These are phyloP conservation scores for Hondaea fermentalgiana DNA, from an alignment of 108 stramenopile species.

Conservation along the genomic window DNA sequence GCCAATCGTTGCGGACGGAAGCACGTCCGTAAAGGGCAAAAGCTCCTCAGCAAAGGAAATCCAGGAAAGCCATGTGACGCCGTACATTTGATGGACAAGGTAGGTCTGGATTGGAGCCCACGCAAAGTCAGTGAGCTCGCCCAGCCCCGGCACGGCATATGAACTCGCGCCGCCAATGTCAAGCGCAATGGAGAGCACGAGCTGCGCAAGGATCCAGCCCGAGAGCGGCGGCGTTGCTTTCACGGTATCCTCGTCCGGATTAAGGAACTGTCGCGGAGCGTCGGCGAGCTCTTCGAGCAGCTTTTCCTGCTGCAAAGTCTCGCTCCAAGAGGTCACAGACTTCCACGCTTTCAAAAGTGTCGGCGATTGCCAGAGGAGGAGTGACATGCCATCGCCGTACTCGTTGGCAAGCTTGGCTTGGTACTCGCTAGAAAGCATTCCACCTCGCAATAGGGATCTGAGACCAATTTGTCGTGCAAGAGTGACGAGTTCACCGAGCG, in stretches of 20 bases:
- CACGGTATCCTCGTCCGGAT: not conserved
- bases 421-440: not conserved
- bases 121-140: not conserved
- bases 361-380: not conserved
- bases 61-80: not conserved
- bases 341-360: not conserved
- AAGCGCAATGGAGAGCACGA: not conserved
- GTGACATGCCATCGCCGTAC: not conserved
- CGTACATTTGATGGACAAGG: not conserved
- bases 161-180: not conserved
- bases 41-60: not conserved
- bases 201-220: not conserved
- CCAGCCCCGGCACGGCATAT: not conserved
- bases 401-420: not conserved
- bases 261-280: not conserved
- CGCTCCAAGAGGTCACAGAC: not conserved
- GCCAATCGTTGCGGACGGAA: not conserved
- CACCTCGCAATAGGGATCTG: not conserved
- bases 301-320: not conserved
- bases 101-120: not conserved
- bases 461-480: not conserved
- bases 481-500: not conserved
- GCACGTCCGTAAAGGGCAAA: not conserved
- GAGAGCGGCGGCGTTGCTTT: not conserved
- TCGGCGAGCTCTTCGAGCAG: not conserved